phyloP scores from a whole-genome alignment of 805 yeast genomes.

The Wickerhamiella azymoides region DNA sequence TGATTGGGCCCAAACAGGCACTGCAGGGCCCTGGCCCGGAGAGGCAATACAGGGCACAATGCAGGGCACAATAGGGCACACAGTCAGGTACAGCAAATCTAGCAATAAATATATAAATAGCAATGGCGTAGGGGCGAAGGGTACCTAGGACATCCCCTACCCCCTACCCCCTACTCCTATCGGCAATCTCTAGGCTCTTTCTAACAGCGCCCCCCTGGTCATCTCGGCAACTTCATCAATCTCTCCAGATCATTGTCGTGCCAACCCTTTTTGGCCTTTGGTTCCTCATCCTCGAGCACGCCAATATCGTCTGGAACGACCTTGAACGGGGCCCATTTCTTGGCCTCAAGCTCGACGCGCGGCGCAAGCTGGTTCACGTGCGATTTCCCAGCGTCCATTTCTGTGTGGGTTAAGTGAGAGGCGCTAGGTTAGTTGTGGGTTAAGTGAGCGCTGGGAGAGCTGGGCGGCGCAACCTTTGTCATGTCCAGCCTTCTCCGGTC shows the following conservation, averaged over 20 bases:
- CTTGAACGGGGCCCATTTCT: constrained; percentile 22
- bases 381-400: constrained; percentile 24
- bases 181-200: not conserved
- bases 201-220: not conserved
- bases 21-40: too few relatives aligned
- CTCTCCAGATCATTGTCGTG: constrained; percentile 12
- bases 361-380: constrained; percentile 22
- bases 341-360: constrained; percentile 19
- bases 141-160: too few relatives aligned
- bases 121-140: too few relatives aligned
- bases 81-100: too few relatives aligned
- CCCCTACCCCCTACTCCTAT: too few relatives aligned
- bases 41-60: too few relatives aligned
- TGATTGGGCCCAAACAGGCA: too few relatives aligned
- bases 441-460: not conserved
- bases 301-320: constrained; percentile 21
- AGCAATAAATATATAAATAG: too few relatives aligned
- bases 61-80: too few relatives aligned
- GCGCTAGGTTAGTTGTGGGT: not conserved
- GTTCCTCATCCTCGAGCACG: constrained; percentile 16
- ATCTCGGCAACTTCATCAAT: not conserved
- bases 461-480: constrained; percentile 4
- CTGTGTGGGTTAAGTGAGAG: not conserved
- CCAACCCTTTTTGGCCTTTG: constrained; percentile 14
- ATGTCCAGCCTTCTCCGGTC: constrained; percentile 78